Base-by-base conservation (phyloP, 2,329 filamentous ascomycete genomes). In the Penicillium sp. region DNA sequence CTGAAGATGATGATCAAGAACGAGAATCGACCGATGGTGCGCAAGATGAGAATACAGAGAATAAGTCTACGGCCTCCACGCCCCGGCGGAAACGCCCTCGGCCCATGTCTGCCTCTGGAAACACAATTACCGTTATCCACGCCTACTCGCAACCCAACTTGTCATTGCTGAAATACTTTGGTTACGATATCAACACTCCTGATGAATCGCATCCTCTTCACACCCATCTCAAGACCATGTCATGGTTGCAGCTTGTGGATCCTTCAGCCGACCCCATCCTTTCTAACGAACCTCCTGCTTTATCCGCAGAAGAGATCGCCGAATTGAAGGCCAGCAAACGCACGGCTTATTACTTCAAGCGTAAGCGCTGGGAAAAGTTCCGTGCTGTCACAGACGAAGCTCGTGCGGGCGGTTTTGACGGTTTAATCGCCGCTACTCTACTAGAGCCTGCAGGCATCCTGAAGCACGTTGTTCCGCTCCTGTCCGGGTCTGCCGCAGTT, bases 181-280 rank as follows among this genome's bases (percentile, higher is more conserved):
- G 87, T 75, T 98, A 89, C 79, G 92, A 96, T 77, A 81, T 84
- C 67, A 84, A 85, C 60, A 87, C 86, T 63, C 87, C 82, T 57
- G 81, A 84, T 14, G 81, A 87, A 26, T 76, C 80, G 0, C 95
- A 98, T 73, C 94, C 95, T 0, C 86, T 99, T 11, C 85, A 89
- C 75, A 89, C 85, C 16, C 89, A 95, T 73, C 86, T 99, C 55
- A 89, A 94, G 70, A 87, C 89, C 5, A 82, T 98, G 33, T 94
- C 92, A 30, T 99, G 94, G 93, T 85, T 99, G 2, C 94, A 98
- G 77, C 86, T 99, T 5, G 80, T 97, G 16, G 84, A 90, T 26
- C 95, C 95, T 0, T 79, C 85, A 38, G 81, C 87, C 33, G 95
- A 98, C 75, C 83, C 85, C 0, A 86, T 89, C 4, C 97, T 96